Conservation (phyloP, 352 stramenopile species). For the Globisporangium megalacanthum region DNA sequence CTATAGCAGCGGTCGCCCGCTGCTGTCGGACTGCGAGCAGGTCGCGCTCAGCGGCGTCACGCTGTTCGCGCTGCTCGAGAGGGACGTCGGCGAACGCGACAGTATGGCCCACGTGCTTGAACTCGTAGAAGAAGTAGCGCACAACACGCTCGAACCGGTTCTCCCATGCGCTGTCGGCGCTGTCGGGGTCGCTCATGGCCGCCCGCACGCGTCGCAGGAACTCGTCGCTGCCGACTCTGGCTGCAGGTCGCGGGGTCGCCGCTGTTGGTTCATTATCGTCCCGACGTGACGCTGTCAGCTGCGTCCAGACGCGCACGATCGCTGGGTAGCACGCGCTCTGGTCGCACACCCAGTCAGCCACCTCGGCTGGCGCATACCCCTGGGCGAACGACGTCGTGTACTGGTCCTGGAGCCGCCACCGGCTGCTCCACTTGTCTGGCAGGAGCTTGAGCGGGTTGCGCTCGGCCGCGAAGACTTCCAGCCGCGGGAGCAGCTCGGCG, state of each 20-base stretch:
- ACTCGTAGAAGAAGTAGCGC: constrained; percentile 68
- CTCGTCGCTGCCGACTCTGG: constrained; percentile 20
- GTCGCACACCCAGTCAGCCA: constrained; percentile 48
- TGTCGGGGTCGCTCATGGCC: constrained; percentile 15
- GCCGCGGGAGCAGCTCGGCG: constrained; percentile 32
- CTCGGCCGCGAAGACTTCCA: constrained; percentile 54
- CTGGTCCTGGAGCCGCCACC: constrained; percentile 48
- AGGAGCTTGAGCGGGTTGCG: constrained; percentile 47
- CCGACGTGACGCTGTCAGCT: constrained; percentile 2
- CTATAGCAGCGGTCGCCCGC: constrained; percentile 29
- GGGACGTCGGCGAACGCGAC: constrained; percentile 28
- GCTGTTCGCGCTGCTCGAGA: constrained; percentile 4
- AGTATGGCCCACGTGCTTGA: constrained; percentile 53
- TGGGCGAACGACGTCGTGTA: constrained; percentile 41
- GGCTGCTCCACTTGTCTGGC: constrained; percentile 60
- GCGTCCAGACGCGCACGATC: constrained; percentile 44
- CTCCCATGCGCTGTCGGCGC: constrained; percentile 26
- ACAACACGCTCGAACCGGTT: constrained; percentile 45
- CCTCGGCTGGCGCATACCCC: constrained; percentile 46
- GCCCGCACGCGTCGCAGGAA: constrained; percentile 38
- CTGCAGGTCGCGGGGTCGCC: not conserved
- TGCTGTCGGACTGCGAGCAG: constrained; percentile 22
- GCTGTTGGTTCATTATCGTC: not conserved
- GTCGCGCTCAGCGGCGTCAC: constrained; percentile 12
- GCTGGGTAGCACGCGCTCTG: constrained; percentile 40